Evolutionary conservation across 345 rosid species (phyloP).

Genomic region (Gossypium raimondii): DNA sequence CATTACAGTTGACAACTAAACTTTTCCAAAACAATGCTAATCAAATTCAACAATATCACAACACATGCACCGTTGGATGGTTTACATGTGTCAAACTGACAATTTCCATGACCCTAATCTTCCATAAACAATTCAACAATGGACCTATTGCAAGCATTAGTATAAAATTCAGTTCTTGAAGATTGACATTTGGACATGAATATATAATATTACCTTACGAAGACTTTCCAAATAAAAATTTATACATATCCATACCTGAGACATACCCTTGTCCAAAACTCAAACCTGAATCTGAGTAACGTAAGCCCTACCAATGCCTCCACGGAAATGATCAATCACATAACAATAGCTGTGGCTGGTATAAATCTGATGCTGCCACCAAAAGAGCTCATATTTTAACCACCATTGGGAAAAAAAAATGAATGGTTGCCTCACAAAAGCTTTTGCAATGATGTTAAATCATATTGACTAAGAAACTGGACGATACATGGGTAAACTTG

Average conservation of each 20-base stretch:
- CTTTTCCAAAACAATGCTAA: not conserved
- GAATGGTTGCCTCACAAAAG: not conserved
- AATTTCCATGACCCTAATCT: not conserved
- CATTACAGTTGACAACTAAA: too few relatives aligned
- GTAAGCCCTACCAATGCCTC: not conserved
- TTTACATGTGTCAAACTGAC: not conserved
- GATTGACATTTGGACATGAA: not conserved
- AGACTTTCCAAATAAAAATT: not conserved
- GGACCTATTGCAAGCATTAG: not conserved
- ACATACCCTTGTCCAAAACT: not conserved
- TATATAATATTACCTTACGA: not conserved
- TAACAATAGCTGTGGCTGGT: not conserved
- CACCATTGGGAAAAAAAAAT: not conserved
- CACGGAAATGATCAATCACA: not conserved
- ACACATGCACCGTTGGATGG: not conserved
- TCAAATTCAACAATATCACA: not conserved
- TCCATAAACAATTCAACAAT: not conserved
- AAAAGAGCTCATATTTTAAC: not conserved
- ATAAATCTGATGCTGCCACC: not conserved
- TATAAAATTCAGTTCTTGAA: not conserved
- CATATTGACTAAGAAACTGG: slow-evolving; percentile 58
- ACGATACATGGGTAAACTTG: slow-evolving; percentile 82
- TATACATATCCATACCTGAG: not conserved
- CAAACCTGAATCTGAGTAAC: not conserved
- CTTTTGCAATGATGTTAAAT: slow-evolving; percentile 22